Conservation (phyloP, 1,139 yeast species). For the Yamadazyma atmosphaerica region DNA sequence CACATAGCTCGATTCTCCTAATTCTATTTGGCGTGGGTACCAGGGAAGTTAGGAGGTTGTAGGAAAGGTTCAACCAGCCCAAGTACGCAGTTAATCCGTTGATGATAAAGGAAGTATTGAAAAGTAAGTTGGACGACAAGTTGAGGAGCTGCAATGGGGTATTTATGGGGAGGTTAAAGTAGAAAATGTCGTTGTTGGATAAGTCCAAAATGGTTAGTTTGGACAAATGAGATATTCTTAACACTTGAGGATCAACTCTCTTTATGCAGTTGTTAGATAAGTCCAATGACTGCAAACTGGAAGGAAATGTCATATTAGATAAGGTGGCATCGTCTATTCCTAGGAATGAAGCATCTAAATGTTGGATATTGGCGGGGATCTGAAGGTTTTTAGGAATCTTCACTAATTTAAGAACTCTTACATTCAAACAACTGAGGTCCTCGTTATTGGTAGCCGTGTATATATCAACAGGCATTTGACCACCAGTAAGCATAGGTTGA, state of each 20-base stretch:
- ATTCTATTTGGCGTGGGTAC: not conserved
- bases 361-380: conserved; percentile 6
- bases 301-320: conserved; percentile 17
- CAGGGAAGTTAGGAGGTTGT: conserved; percentile 1
- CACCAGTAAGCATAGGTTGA: not conserved
- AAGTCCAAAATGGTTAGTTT: conserved; percentile 19
- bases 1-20: not conserved
- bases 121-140: conserved; percentile 24
- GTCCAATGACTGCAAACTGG: conserved; percentile 18
- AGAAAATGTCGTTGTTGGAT: conserved; percentile 18
- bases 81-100: conserved; percentile 1
- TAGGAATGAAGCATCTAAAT: conserved; percentile 26
- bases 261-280: conserved; percentile 26
- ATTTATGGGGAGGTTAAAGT: conserved; percentile 2
- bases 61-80: conserved; percentile 2
- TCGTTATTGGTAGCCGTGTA: not conserved
- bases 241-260: conserved; percentile 10
- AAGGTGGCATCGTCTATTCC: conserved; percentile 15
- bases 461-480: not conserved
- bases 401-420: conserved; percentile 4
- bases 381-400: not conserved
- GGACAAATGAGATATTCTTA: conserved; percentile 14
- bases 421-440: conserved; percentile 3
- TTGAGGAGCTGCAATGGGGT: conserved; percentile 17
- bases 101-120: conserved; percentile 2